Evolutionary conservation across 768 basidiomycete species (phyloP), one percentile per base, ranked within the genome.

Genomic region (Boletus speciosus): DNA sequence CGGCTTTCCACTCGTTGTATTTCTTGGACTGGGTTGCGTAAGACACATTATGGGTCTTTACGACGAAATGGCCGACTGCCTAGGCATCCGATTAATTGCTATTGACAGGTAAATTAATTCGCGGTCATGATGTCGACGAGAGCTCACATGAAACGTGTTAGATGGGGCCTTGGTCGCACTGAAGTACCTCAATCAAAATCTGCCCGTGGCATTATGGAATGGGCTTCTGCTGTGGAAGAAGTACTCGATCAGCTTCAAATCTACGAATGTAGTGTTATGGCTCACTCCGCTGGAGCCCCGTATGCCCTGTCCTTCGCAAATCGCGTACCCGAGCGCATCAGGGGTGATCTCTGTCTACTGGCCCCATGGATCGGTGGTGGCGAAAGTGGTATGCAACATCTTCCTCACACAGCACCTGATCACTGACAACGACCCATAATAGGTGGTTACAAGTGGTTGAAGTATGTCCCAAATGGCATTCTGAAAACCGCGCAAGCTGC

Each of bases 351-450:
- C 12, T 92, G 93, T 65, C 72, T 99, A 31, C 76, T 99, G 23
- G 94, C 96, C 0, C 96, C 96, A 19, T 99, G 97, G 97, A 93
- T 98, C 25, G 88, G 89, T n/a, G 85, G 88, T 25, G 83, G 86
- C 40, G 96, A 96, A 69, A 86, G 80, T 59, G 87, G 94, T 94
- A 70, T 66, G 92, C 73, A 52, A 25, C 27, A 31, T 44, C 2
- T 45, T 51, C 25, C 29, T 45, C 9, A 47, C 35, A 6, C 19
- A 43, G 21, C 31, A 27, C 32, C 21, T 54, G 43, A 54, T 39
- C 49, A 19, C 54, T 66, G 53, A 68, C 32, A 45, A 36, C 50
- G 37, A 54, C 25, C 31, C 46, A 10, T 58, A 90, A 10, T 58
- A 90, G 88, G 80, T 64, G 87, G 91, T 15, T 98, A 97, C 74